These are phyloP conservation scores for Colletotrichum tamarilloi DNA, from an alignment of 2,329 filamentous ascomycete genomes.

Conservation along the genomic window DNA sequence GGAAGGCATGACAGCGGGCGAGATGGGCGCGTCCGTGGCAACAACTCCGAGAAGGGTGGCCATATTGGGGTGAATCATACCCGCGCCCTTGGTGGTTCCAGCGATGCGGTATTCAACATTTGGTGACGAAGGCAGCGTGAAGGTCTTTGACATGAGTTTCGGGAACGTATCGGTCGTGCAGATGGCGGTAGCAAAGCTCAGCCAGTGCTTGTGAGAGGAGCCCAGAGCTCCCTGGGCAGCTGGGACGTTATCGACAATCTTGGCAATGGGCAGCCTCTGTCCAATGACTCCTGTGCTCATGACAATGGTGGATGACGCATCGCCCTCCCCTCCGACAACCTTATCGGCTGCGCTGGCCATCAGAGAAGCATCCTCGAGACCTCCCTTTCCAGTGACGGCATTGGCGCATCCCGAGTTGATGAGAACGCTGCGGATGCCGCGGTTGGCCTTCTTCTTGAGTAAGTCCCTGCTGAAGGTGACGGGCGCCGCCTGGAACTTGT, in stretches of 20 bases:
- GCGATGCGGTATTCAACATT: slow-evolving; percentile 83
- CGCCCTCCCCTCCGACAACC: slow-evolving; percentile 56
- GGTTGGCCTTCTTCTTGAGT: slow-evolving; percentile 72
- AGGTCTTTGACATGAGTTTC: slow-evolving; percentile 88
- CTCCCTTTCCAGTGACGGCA: slow-evolving; percentile 92
- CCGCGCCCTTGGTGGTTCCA: slow-evolving; percentile 97
- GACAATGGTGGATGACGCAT: slow-evolving; percentile 76
- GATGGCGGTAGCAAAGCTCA: slow-evolving; percentile 87
- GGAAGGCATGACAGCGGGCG: slow-evolving; percentile 71
- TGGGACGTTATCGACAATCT: slow-evolving; percentile 87
- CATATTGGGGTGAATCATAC: slow-evolving; percentile 99
- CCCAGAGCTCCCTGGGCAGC: slow-evolving; percentile 78
- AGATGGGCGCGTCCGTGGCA: slow-evolving; percentile 89
- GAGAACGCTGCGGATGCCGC: slow-evolving; percentile 82
- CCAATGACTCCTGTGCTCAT: slow-evolving; percentile 99
- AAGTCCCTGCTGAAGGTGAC: slow-evolving; percentile 86
- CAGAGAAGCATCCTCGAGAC: slow-evolving; percentile 84
- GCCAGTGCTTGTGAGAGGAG: slow-evolving; percentile 84
- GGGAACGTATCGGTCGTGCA: slow-evolving; percentile 99
- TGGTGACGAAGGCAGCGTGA: slow-evolving; percentile 84
- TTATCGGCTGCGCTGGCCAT: slow-evolving; percentile 87
- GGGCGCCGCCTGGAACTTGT: slow-evolving; percentile 97
- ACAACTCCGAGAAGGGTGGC: slow-evolving; percentile 92
- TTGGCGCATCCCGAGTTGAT: slow-evolving; percentile 98
- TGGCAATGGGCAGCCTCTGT: slow-evolving; percentile 90